Base-by-base conservation (phyloP, 108 stramenopile species). In the Nannochloropsis gaditana region DNA sequence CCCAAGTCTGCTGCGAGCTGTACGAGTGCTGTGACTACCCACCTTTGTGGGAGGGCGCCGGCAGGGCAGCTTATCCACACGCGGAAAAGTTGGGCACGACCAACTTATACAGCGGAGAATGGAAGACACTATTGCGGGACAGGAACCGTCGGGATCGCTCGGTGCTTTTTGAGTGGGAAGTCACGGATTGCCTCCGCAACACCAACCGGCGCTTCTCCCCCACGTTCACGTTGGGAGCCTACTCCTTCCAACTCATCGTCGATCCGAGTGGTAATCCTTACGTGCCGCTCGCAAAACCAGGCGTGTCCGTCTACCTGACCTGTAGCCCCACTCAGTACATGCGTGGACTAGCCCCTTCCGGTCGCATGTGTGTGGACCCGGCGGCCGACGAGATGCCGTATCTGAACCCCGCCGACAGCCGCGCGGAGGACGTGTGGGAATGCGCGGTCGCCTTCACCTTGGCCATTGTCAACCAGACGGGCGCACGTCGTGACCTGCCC, bases 181-280 rank as follows among this genome's bases (percentile, higher is more conserved):
- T 73, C 59, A 73, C 59, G 3, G 59, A 73, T n/a, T 73, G 59
- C 59, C 59, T 73, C 19, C 15, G 19, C 59, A 73, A 73, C 59
- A 73, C 59, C 59, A n/a, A 15, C 59, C 59, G 59, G 3, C 59
- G 59, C 59, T 73, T 73, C 8, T 73, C 59, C 59, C 59, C 59
- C 0, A 73, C 59, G 19, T 73, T 73, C 59, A 15, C n/a, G 19
- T n/a, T 73, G 59, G 59, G 59, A 15, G 59, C 15, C 8, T 73
- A 73, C 59, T n/a, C 59, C 59, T 73, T 73, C 59, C 59, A 73
- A 73, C 59, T 73, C 4, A 73, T 73, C 59, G 59, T 73, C 59
- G 59, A 73, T 6, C 59, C 59, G 19, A 73, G n/a, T n/a, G 59
- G 59, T n/a, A 73, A 73, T n/a, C 59, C 59, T n/a, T 73, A 73